phyloP scores from a whole-genome alignment of 83 land plant genomes.

The Picea engelmannii region DNA sequence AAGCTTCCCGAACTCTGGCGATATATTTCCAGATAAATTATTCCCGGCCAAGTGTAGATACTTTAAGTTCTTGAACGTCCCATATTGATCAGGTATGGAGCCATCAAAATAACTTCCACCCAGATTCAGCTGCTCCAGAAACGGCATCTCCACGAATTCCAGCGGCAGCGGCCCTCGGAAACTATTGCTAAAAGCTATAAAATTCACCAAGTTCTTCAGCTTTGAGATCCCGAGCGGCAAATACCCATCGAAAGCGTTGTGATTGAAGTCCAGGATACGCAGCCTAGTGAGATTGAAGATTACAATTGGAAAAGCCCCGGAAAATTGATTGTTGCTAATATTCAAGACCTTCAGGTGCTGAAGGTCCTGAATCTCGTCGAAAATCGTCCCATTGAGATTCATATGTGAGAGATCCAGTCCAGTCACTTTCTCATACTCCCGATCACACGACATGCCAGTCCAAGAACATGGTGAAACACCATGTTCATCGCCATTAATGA shows the following conservation, averaged over 20 bases:
- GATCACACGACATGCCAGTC: constrained; percentile 63
- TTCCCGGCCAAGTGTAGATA: constrained; percentile 67
- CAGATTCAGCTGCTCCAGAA: constrained; percentile 60
- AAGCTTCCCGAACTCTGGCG: constrained; percentile 48
- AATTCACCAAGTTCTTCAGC: constrained; percentile 32
- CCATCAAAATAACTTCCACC: constrained; percentile 80
- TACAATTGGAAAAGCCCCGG: constrained; percentile 40
- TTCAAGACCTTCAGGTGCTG: constrained; percentile 38
- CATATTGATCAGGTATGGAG: constrained; percentile 43
- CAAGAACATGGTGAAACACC: constrained; percentile 33
- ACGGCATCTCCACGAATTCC: constrained; percentile 26
- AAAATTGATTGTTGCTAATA: constrained; percentile 54
- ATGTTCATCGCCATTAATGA: too few relatives aligned
- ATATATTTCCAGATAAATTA: constrained; percentile 41
- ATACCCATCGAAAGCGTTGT: constrained; percentile 52
- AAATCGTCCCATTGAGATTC: constrained; percentile 60
- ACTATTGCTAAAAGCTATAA: constrained; percentile 71
- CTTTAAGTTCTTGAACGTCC: constrained; percentile 28
- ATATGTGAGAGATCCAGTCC: constrained; percentile 48
- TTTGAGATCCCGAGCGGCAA: constrained; percentile 47
- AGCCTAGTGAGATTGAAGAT: constrained; percentile 28
- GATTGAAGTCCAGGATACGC: constrained; percentile 54
- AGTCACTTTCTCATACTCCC: constrained; percentile 31
- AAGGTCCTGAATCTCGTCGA: constrained; percentile 32
- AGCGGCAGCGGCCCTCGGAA: constrained; percentile 66